These are phyloP conservation scores for Lepidium didymum DNA, from an alignment of 345 rosid genomes.

Conservation along the genomic window DNA sequence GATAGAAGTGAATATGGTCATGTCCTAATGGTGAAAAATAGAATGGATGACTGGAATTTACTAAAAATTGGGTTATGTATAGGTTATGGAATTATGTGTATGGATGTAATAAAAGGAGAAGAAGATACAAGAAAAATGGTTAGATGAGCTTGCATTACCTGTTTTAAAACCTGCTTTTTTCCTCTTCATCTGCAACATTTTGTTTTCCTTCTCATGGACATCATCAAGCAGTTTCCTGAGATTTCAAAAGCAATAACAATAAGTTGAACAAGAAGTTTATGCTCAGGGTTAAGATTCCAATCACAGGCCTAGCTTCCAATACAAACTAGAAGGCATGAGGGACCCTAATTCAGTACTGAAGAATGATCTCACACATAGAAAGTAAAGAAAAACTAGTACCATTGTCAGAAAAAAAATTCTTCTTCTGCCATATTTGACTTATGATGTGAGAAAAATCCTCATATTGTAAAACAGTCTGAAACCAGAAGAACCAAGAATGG, in stretches of 20 bases:
- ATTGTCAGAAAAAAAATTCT: background rate
- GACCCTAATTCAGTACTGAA: background rate
- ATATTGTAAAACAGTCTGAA: background rate
- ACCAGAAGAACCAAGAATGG: background rate
- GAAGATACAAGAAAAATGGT: slow-evolving; percentile 7
- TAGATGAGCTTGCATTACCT: slow-evolving; percentile 17
- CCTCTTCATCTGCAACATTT: background rate
- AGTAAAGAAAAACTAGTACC: background rate
- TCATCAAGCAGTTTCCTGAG: background rate
- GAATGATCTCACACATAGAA: background rate
- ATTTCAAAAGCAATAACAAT: slow-evolving; percentile 3
- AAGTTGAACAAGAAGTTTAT: slow-evolving; percentile 7
- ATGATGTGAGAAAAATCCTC: background rate
- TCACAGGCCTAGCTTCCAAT: slow-evolving; percentile 2
- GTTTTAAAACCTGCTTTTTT: background rate
- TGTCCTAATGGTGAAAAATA: slow-evolving; percentile 27
- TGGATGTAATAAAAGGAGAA: slow-evolving; percentile 10
- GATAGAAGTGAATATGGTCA: slow-evolving; percentile 21
- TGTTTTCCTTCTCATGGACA: background rate
- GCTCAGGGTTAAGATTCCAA: background rate
- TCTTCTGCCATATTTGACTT: background rate
- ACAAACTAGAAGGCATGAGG: background rate
- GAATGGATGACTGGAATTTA: slow-evolving; percentile 25
- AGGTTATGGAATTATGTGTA: slow-evolving; percentile 10
- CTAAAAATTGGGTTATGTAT: slow-evolving; percentile 21